Conservation (phyloP, 345 rosid genomes). For the Gossypium herbaceum region DNA sequence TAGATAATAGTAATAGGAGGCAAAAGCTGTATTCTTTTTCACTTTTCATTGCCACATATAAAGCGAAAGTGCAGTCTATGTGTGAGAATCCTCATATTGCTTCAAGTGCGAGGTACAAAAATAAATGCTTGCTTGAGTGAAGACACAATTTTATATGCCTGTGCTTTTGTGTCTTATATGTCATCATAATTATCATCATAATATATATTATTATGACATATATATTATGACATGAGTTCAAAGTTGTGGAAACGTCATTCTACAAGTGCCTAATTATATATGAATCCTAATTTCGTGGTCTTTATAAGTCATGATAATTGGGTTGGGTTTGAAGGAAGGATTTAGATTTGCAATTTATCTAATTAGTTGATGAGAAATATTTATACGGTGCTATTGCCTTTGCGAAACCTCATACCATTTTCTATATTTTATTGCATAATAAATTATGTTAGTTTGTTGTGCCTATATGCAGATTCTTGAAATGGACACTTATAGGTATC, state of each 20-base stretch:
- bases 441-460: not conserved
- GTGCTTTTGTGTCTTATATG: too few relatives aligned
- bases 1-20: not conserved
- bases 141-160: too few relatives aligned
- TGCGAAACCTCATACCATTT: not conserved
- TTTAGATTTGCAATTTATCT: not conserved
- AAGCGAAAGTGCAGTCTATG: not conserved
- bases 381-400: not conserved
- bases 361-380: not conserved
- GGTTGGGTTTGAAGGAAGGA: not conserved
- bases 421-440: not conserved
- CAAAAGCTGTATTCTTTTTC: not conserved
- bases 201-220: too few relatives aligned
- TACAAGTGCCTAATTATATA: not conserved
- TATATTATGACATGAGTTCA: not conserved
- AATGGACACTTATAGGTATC: slow-evolving; percentile 99
- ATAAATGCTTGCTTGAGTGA: too few relatives aligned
- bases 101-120: too few relatives aligned
- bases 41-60: not conserved
- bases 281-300: not conserved
- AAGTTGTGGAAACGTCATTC: not conserved
- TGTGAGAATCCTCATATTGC: too few relatives aligned
- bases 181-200: too few relatives aligned
- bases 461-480: slow-evolving; percentile 74
- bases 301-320: not conserved